Conservation (phyloP, 78 protist species). For the Blattamonas nauphoetae region DNA sequence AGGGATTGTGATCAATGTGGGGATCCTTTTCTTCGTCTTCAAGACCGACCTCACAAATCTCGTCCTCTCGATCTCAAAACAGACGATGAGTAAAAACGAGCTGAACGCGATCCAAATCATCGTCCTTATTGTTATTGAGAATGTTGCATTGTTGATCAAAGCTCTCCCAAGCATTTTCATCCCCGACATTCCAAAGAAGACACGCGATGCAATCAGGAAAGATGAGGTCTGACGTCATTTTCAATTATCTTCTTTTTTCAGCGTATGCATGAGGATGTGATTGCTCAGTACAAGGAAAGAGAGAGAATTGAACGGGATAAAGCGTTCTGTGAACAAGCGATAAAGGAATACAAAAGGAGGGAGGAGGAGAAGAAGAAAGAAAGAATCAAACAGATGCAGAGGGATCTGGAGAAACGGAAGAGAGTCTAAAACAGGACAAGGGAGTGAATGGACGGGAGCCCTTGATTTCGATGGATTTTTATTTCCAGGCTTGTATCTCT, state of each 20-base stretch:
- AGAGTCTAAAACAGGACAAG: too few relatives aligned
- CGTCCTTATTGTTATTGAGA: not conserved
- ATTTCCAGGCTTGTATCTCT: too few relatives aligned
- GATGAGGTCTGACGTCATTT: not conserved
- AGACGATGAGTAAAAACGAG: not conserved
- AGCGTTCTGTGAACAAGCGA: too few relatives aligned
- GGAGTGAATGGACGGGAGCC: too few relatives aligned
- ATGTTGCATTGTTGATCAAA: not conserved
- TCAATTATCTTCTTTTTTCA: not conserved
- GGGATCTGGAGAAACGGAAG: too few relatives aligned
- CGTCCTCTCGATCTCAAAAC: not conserved
- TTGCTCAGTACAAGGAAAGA: too few relatives aligned
- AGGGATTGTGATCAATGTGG: not conserved
- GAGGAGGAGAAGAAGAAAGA: too few relatives aligned
- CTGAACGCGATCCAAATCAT: not conserved
- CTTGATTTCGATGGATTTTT: too few relatives aligned
- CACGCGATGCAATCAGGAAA: not conserved
- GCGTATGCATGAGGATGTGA: too few relatives aligned
- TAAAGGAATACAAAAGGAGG: too few relatives aligned
- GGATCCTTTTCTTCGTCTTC: not conserved
- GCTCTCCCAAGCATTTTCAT: not conserved
- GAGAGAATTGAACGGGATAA: too few relatives aligned
- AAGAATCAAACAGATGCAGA: too few relatives aligned
- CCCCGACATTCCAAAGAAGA: not conserved
- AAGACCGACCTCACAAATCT: not conserved